These are phyloP conservation scores for Fremontodendron californicum DNA, from an alignment of 345 rosid species.

Conservation along the genomic window DNA sequence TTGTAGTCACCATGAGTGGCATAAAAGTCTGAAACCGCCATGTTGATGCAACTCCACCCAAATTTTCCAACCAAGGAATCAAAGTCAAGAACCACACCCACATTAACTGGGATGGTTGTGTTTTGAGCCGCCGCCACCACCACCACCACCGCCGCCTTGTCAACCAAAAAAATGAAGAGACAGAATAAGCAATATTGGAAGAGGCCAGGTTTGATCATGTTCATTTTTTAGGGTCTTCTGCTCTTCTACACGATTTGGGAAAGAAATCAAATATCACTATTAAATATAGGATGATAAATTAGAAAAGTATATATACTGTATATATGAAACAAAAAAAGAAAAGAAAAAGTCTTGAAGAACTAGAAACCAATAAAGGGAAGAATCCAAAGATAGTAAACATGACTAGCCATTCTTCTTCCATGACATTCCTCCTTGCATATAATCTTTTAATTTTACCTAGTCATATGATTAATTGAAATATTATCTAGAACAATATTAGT, in stretches of 20 bases:
- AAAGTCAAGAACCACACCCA: conserved; percentile 34
- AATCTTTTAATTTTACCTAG: neutral
- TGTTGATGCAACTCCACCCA: conserved; percentile 25
- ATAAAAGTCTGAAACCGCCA: conserved; percentile 31
- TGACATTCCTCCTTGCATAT: neutral
- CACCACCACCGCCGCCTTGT: neutral
- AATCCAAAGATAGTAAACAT: neutral
- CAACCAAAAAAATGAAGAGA: neutral
- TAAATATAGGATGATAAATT: neutral
- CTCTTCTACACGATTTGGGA: neutral
- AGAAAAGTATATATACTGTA: neutral
- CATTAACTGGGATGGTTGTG: conserved; percentile 13
- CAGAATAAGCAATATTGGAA: neutral
- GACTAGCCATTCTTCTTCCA: neutral
- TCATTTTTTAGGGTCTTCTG: neutral
- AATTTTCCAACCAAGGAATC: conserved; percentile 9
- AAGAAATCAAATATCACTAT: neutral
- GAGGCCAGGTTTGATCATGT: neutral
- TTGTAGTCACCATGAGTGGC: conserved; percentile 9
- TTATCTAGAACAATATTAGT: neutral
- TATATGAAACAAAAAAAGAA: too few relatives aligned
- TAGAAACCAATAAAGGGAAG: neutral
- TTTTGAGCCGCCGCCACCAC: neutral
- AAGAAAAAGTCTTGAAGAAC: too few relatives aligned
- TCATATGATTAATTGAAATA: neutral